Evolutionary conservation across 1,139 yeast species (phyloP).

Genomic region (Hanseniaspora gamundiae): DNA sequence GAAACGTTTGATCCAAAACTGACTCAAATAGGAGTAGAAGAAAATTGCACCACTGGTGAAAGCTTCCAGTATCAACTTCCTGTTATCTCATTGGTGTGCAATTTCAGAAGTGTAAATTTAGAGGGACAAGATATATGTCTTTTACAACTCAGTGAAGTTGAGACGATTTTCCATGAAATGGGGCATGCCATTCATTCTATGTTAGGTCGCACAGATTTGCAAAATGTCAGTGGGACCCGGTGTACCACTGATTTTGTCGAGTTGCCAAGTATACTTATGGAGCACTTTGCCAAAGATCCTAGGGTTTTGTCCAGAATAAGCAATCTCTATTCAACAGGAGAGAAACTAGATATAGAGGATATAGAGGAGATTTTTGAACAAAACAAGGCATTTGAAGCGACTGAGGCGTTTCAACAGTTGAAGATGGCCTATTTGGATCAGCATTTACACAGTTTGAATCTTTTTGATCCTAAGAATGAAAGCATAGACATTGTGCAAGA

Average conservation of each 20-base stretch:
- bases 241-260: conserved; percentile 96
- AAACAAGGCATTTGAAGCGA: conserved; percentile 43
- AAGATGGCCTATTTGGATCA: conserved; percentile 89
- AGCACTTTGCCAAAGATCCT: conserved; percentile 74
- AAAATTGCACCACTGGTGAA: neutral
- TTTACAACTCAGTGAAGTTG: conserved; percentile 67
- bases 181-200: conserved; percentile 98
- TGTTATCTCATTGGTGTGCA: conserved; percentile 79
- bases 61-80: conserved; percentile 55
- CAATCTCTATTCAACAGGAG: conserved; percentile 57
- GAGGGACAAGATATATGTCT: conserved; percentile 29
- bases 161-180: conserved; percentile 94
- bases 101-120: conserved; percentile 40
- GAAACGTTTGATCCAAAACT: conserved; percentile 29
- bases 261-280: conserved; percentile 91
- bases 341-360: conserved; percentile 40
- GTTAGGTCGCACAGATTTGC: conserved; percentile 83
- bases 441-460: conserved; percentile 42
- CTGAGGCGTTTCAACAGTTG: conserved; percentile 78
- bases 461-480: conserved; percentile 11
- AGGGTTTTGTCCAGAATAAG: conserved; percentile 67
- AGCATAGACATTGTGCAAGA: conserved; percentile 33
- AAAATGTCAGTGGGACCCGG: conserved; percentile 88
- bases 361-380: conserved; percentile 41
- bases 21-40: conserved; percentile 26